phyloP scores from a whole-genome alignment of 2,329 filamentous ascomycete genomes.

The Acrocalymma vagum region DNA sequence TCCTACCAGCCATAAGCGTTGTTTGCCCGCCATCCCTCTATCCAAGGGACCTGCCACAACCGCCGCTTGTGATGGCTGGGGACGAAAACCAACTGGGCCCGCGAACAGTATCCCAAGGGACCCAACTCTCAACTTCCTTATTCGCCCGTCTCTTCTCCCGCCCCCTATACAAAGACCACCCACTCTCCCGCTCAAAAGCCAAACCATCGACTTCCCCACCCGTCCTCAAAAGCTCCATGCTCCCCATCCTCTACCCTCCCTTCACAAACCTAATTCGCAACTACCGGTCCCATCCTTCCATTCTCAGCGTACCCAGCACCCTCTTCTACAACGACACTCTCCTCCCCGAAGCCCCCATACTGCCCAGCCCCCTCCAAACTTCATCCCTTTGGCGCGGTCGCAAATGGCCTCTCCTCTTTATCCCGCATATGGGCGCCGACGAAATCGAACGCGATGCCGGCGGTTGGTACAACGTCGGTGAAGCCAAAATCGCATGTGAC shows the following conservation, averaged over 20 bases:
- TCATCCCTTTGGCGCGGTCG: slow-evolving; percentile 48
- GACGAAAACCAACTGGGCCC: slow-evolving; percentile 56
- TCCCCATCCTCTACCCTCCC: slow-evolving; percentile 52
- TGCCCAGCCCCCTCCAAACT: slow-evolving; percentile 31
- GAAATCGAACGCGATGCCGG: slow-evolving; percentile 52
- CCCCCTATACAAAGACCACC: slow-evolving; percentile 50
- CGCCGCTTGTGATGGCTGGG: slow-evolving; percentile 56
- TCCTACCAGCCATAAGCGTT: slow-evolving; percentile 51
- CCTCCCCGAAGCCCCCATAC: slow-evolving; percentile 46
- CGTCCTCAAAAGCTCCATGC: slow-evolving; percentile 40
- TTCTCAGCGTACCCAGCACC: slow-evolving; percentile 51
- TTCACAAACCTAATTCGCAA: slow-evolving; percentile 56
- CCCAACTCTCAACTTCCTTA: slow-evolving; percentile 46
- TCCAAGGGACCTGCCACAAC: slow-evolving; percentile 28
- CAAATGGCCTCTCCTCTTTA: slow-evolving; percentile 54
- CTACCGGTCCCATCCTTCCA: slow-evolving; percentile 57
- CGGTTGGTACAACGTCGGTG: slow-evolving; percentile 47
- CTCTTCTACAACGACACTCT: slow-evolving; percentile 57
- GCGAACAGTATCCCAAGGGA: slow-evolving; percentile 44
- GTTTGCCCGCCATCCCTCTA: slow-evolving; percentile 44
- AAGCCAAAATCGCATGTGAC: slow-evolving; percentile 41
- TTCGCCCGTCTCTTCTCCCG: slow-evolving; percentile 52
- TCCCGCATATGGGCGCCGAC: slow-evolving; percentile 47
- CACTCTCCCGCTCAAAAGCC: slow-evolving; percentile 46
- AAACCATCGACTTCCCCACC: slow-evolving; percentile 31